Evolutionary conservation across 1,284 basidiomycete genomes (phyloP), one percentile per base, ranked within the genome.

Genomic region (Microbotryum violaceum): DNA sequence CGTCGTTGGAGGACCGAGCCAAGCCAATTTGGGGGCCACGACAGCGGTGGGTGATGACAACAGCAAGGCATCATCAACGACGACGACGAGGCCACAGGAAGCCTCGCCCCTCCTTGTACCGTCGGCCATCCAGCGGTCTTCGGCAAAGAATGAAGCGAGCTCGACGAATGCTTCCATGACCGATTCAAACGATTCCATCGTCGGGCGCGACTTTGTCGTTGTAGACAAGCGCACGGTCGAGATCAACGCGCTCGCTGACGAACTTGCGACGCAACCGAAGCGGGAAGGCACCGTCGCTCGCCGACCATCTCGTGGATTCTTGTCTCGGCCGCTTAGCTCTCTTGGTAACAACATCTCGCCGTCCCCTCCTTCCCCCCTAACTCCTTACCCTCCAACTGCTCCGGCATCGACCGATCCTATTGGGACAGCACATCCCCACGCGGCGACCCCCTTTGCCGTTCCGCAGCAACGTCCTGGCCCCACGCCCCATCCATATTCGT

Each of bases 171-270:
- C 64, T 45, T 64, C 64, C 57, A 56, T 67, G 61, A 49, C 62
- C 33, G 57, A 66, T 42, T 64, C 64, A 56, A 72, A 70, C 49
- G 71, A 72, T 37, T 71, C 71, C 56, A 68, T 75, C n/a, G 68
- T 76, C 6, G 75, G 75, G 1, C 71, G 72, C 31, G 81, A 82
- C 56, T 82, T 82, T 67, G 81, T 82, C 6, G 78, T 82, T 44
- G 78, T 82, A 16, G 81, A 82, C 72, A 82, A 82, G 73, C 74
- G 78, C 42, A 79, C 78, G 3, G 80, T 82, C 14, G 80, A 82
- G 71, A 79, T 81, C 66, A 82, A 82, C 60, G 78, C 79, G 10
- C 71, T 82, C 14, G 81, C 81, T 6, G 81, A 82, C 70, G 80
- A 79, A 62, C 71, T 79, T 18, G 78, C 79, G 29, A 76, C 77